Evolutionary conservation across 495 filamentous ascomycete species (phyloP).

Genomic region (Pseudoneurospora amorphoporcata): DNA sequence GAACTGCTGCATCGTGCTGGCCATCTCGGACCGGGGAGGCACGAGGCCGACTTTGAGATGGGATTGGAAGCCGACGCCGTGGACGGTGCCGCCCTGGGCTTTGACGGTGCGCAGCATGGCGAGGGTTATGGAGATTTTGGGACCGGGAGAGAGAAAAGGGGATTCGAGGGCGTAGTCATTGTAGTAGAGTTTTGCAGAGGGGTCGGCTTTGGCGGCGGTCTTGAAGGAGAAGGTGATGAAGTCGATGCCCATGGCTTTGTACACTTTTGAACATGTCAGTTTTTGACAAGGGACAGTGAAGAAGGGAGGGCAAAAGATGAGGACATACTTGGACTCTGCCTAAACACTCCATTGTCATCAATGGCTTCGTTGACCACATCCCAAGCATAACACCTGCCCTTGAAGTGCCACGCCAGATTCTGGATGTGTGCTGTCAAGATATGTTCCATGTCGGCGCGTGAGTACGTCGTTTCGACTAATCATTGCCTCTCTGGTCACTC

Average conservation of each 20-base stretch:
- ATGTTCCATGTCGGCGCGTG: background rate
- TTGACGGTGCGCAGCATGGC: conserved; percentile 33
- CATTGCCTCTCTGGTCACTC: background rate
- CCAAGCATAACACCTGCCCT: conserved; percentile 34
- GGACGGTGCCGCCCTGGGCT: conserved; percentile 35
- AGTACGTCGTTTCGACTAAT: background rate
- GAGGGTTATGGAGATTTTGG: conserved; percentile 36
- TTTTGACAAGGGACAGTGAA: too few relatives aligned
- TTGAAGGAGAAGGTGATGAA: conserved; percentile 36
- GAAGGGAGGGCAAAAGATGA: background rate
- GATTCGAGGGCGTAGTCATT: conserved; percentile 55
- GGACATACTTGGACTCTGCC: conserved; percentile 13
- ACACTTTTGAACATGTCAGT: conserved; percentile 14
- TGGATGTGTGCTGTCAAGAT: conserved; percentile 25
- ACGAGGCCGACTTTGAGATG: conserved; percentile 43
- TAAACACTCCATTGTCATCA: conserved; percentile 31
- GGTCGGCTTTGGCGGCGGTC: conserved; percentile 26
- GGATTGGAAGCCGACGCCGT: conserved; percentile 47
- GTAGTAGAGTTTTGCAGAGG: conserved; percentile 39
- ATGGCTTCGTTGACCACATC: conserved; percentile 46
- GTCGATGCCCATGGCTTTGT: conserved; percentile 29
- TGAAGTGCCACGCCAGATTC: conserved; percentile 39
- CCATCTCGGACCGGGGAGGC: conserved; percentile 26
- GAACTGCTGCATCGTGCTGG: conserved; percentile 30
- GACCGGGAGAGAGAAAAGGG: conserved; percentile 21